phyloP scores from a whole-genome alignment of 2,329 filamentous ascomycete genomes.

The Aplosporella prunicola region DNA sequence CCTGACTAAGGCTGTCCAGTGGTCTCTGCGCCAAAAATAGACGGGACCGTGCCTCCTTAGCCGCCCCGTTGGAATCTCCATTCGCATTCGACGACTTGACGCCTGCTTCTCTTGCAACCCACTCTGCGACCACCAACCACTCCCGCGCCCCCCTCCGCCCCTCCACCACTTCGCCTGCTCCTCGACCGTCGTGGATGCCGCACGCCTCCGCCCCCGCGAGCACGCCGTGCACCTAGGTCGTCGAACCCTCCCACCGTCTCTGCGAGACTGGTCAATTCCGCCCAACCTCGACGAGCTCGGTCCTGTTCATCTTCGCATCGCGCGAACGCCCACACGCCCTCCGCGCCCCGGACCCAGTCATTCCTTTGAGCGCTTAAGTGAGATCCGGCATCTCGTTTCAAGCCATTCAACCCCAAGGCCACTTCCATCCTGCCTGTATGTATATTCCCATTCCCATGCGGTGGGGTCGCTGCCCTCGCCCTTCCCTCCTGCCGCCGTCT shows the following conservation, averaged over 20 bases:
- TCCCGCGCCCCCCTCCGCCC: conserved; percentile 4
- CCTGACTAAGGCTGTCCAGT: too few species aligned
- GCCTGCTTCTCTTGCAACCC: conserved; percentile 3
- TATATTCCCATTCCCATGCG: conserved; percentile 13
- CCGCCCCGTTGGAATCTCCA: too few species aligned
- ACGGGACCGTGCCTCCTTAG: too few species aligned
- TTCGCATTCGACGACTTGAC: too few species aligned
- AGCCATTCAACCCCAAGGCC: conserved; percentile 18
- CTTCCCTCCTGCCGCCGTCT: conserved; percentile 5
- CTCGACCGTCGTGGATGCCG: conserved; percentile 10
- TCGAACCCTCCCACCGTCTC: conserved; percentile 11
- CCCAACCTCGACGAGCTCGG: background rate
- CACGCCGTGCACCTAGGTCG: conserved; percentile 10
- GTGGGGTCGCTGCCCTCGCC: conserved; percentile 1
- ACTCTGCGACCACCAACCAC: conserved; percentile 7
- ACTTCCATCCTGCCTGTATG: conserved; percentile 21
- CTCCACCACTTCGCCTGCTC: conserved; percentile 2
- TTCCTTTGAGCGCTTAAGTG: conserved; percentile 31
- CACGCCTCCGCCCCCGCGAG: conserved; percentile 4
- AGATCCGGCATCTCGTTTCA: conserved; percentile 36
- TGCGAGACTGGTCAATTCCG: conserved; percentile 13
- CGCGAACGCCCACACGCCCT: conserved; percentile 13
- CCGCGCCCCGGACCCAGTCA: conserved; percentile 19
- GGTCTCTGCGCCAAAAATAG: too few species aligned
- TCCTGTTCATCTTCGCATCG: conserved; percentile 18